Percentiles rank a stretch among this genome's conserved stretches.
These are phyloP conservation scores for Vitis hybrid DNA, from an alignment of 177 flowering plant genomes.

Conservation along the genomic window DNA sequence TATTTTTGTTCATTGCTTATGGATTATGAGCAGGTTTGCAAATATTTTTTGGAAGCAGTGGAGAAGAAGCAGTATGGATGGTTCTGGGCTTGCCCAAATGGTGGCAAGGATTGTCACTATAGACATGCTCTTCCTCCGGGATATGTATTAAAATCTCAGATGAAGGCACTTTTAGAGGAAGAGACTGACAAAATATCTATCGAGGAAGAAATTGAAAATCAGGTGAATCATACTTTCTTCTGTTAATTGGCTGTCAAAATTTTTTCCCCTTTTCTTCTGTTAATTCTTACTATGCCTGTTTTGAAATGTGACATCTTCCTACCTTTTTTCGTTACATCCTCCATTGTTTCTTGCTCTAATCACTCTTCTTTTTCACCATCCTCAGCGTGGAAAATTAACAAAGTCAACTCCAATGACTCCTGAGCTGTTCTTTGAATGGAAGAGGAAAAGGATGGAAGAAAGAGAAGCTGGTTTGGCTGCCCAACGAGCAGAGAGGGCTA, in stretches of 20 bases:
- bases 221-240: slow-evolving; percentile 43
- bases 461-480: slow-evolving; percentile 88
- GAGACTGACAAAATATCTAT: slow-evolving; percentile 71
- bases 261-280: background rate
- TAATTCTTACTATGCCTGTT: background rate
- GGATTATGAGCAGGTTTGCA: slow-evolving; percentile 68
- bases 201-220: slow-evolving; percentile 95
- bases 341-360: no score
- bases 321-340: no score
- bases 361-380: no score
- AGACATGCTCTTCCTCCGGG: slow-evolving; percentile 99
- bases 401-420: slow-evolving; percentile 85
- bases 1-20: background rate
- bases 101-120: slow-evolving; percentile 81
- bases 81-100: slow-evolving; percentile 99
- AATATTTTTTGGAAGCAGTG: slow-evolving; percentile 92
- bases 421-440: slow-evolving; percentile 89
- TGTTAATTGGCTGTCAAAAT: background rate
- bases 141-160: slow-evolving; percentile 91
- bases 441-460: slow-evolving; percentile 78
- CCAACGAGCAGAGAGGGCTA: slow-evolving; percentile 82
- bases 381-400: slow-evolving; percentile 75
- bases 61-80: slow-evolving; percentile 99
- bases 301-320: no score
- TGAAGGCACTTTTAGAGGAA: slow-evolving; percentile 92